phyloP scores from a whole-genome alignment of 2,329 filamentous ascomycete species.

The Venturia nashicola region DNA sequence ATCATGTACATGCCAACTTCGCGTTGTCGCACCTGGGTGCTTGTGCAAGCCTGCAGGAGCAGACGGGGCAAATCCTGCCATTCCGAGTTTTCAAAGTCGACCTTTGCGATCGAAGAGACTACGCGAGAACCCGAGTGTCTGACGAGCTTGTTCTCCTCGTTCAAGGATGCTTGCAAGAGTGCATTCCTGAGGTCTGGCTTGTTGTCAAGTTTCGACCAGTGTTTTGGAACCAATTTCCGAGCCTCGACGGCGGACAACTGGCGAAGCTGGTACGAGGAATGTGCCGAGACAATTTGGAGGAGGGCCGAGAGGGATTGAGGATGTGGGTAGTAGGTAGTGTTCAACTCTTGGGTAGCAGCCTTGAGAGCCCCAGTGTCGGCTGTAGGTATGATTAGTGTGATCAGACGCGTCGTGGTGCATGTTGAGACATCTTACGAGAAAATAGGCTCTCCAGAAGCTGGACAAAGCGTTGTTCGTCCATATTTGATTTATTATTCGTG shows the following conservation, averaged over 20 bases:
- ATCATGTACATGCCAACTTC: constrained; percentile 90
- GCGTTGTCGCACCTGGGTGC: constrained; percentile 62
- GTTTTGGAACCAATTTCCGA: constrained; percentile 67
- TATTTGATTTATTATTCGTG: neutral
- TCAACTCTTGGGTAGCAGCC: constrained; percentile 8
- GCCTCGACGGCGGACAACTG: constrained; percentile 90
- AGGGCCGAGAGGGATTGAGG: constrained; percentile 75
- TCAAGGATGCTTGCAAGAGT: constrained; percentile 71
- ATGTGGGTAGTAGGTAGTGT: constrained; percentile 59
- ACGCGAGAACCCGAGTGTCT: constrained; percentile 82
- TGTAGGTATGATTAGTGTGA: constrained; percentile 30
- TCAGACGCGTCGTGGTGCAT: constrained; percentile 17
- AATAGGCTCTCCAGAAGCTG: constrained; percentile 78
- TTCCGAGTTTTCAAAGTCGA: constrained; percentile 78
- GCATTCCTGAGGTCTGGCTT: constrained; percentile 71
- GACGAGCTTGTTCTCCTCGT: constrained; percentile 63
- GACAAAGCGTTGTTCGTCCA: constrained; percentile 68
- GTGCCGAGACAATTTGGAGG: constrained; percentile 75
- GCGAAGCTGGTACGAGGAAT: constrained; percentile 58
- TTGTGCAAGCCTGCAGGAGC: constrained; percentile 68
- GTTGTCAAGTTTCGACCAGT: constrained; percentile 72
- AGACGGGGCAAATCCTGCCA: constrained; percentile 71
- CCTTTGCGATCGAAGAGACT: constrained; percentile 71
- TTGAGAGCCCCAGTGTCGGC: constrained; percentile 65
- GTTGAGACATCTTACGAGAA: constrained; percentile 52